phyloP scores from a whole-genome alignment of 1,284 basidiomycete species.

The Termitomyces sp. region DNA sequence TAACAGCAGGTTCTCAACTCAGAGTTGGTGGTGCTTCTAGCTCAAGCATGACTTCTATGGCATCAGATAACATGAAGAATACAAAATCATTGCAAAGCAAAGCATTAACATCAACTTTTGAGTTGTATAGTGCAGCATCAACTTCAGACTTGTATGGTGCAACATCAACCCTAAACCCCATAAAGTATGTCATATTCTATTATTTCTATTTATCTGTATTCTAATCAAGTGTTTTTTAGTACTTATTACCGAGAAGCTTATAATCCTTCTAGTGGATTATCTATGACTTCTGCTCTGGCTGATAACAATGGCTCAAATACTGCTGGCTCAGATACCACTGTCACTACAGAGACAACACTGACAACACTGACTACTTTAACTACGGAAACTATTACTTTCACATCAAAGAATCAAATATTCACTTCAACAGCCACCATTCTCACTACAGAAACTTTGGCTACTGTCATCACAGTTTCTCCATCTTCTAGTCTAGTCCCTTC shows the following conservation, averaged over 20 bases:
- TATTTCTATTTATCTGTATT: too few relatives aligned
- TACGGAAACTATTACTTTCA: background rate
- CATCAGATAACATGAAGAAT: too few relatives aligned
- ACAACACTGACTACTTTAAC: background rate
- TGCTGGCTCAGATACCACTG: background rate
- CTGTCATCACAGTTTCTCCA: background rate
- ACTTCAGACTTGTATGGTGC: too few relatives aligned
- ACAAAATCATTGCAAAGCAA: background rate
- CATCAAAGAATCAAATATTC: background rate
- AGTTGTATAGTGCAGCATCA: too few relatives aligned
- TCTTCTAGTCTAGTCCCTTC: slow-evolving; percentile 6
- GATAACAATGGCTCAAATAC: background rate
- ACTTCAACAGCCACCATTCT: background rate
- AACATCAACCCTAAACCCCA: background rate
- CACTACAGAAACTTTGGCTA: slow-evolving; percentile 7
- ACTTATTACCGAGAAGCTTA: too few relatives aligned
- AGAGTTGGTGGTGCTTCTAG: too few relatives aligned
- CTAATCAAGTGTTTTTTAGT: too few relatives aligned
- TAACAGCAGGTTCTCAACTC: too few relatives aligned
- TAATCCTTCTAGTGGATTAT: too few relatives aligned
- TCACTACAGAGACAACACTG: background rate
- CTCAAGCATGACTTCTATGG: too few relatives aligned
- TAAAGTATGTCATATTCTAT: too few relatives aligned
- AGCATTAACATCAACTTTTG: too few relatives aligned
- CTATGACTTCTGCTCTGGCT: background rate